Evolutionary conservation across 177 flowering plant species (phyloP), one percentile per base, ranked within the genome.

Genomic region (Vitis hybrid): DNA sequence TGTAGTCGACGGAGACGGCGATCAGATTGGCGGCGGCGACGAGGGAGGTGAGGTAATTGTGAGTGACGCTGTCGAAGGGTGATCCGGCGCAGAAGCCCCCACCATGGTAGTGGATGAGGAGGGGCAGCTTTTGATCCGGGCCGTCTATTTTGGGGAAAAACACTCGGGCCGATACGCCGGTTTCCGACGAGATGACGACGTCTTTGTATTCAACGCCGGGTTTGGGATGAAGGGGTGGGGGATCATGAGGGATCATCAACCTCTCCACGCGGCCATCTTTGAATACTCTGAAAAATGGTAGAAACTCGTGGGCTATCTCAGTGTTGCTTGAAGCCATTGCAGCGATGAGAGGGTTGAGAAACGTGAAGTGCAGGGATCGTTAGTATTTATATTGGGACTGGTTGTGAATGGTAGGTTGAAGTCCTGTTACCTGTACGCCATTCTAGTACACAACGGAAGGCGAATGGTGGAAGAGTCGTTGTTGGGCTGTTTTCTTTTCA

Each of bases 261-360:
- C 83, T 67, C 64, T 83, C 82, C 2, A 80, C 51, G 1, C 69
- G 68, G 9, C 89, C 89, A 53, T 83, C 76, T 72, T 80, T 80
- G 82, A 78, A 77, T 19, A 63, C 29, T 5, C 75, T 66, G 5
- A 83, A 0, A 29, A 71, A 58, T 9, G 80, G 81, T 0, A 34
- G 63, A 26, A 77, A 59, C 1, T 82, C 81, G 55, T 10, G 18
- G 68, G 5, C 54, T 50, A 50, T n/a, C 15, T 68, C 14, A 53
- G 55, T 45, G 16, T 61, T 16, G 22, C 34, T 65, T 50, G 67
- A 16, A 49, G 65, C 22, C 14, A 61, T 39, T 61, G 65, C 6
- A 61, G 31, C 12, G 29, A 26, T 26, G 29, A 26, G 29, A 26
- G 0, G 29, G 29, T 26, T 26, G 26, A n/a, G 20, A 57, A 2